Base-by-base conservation (phyloP, 768 basidiomycete species). In the Tylopilus subfusipes region DNA sequence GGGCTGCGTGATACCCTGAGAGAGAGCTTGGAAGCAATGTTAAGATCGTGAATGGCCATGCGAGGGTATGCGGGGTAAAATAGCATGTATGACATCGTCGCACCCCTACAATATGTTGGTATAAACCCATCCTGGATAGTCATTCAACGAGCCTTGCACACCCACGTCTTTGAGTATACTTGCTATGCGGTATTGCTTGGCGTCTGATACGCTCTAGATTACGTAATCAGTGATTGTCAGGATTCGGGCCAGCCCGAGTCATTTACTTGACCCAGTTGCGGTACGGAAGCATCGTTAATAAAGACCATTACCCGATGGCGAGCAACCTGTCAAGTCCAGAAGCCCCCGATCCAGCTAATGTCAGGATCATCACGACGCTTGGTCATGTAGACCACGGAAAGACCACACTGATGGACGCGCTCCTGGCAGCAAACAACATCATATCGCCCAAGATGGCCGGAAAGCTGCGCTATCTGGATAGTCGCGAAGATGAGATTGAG, bases 311-410 rank as follows among this genome's bases (percentile, higher is more conserved):
- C 8, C 21, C 25, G 42, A 69, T 69, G 68, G 40, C 64, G 14
- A 62, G 55, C 61, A 51, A n/a, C 33, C 59, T 58, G 19, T 25
- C 48, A 49, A 56, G 33, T 47, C 12, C 42, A 6, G 69, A 63
- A 36, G 48, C 45, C 18, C 63, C 68, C 6, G 63, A 75, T 33
- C 70, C 78, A 13, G 58, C 66, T 21, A 80, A 86, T 47, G 75
- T 90, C 27, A 84, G 89, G 55, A 89, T 88, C 56, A 83, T 93
- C 58, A 93, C 91, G 7, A 90, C 90, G 3, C 82, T 93, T 8
- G 90, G 91, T 13, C 90, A 93, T 71, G 91, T 93, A 52, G 93
- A 98, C 69, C 95, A 98, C 75, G 95, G 95, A 63, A 97, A 99
- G 73, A 93, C 93, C 3, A 94, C 93, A 0, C 82, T 93, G 55